phyloP scores from a whole-genome alignment of 2,329 filamentous ascomycete species.

The Madurella fahalii region DNA sequence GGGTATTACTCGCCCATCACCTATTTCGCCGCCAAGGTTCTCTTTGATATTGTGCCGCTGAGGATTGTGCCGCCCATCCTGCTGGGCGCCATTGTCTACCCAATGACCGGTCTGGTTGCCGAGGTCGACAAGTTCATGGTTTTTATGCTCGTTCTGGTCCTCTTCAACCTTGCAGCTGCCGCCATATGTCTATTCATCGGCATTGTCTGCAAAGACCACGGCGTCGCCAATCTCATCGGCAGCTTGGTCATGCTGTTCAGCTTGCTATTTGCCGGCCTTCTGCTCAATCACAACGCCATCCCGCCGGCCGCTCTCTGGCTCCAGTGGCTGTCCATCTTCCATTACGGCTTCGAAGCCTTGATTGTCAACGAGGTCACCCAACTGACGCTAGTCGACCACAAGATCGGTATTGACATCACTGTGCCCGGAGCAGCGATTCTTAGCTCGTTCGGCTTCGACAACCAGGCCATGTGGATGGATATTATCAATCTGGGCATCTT shows the following conservation, averaged over 20 bases:
- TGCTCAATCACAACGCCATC: slow-evolving; percentile 93
- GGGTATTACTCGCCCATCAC: slow-evolving; percentile 93
- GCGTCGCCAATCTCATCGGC: slow-evolving; percentile 89
- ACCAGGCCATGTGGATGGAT: slow-evolving; percentile 79
- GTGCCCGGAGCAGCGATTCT: slow-evolving; percentile 92
- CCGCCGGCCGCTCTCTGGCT: slow-evolving; percentile 83
- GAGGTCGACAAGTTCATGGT: slow-evolving; percentile 80
- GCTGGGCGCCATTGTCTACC: slow-evolving; percentile 93
- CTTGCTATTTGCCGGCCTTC: slow-evolving; percentile 85
- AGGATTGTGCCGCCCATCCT: slow-evolving; percentile 90
- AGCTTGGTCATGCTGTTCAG: slow-evolving; percentile 97
- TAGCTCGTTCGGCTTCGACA: slow-evolving; percentile 92
- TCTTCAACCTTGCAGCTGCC: slow-evolving; percentile 94
- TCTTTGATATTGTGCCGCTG: slow-evolving; percentile 97
- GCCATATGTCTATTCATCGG: slow-evolving; percentile 95
- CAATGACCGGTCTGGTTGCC: slow-evolving; percentile 90
- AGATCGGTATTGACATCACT: slow-evolving; percentile 94
- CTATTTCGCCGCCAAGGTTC: slow-evolving; percentile 92
- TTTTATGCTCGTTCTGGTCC: slow-evolving; percentile 84
- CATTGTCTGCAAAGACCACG: slow-evolving; percentile 85
- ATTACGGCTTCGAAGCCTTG: slow-evolving; percentile 92
- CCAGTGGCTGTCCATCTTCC: slow-evolving; percentile 93
- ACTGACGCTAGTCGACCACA: slow-evolving; percentile 84
- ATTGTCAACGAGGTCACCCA: slow-evolving; percentile 96
- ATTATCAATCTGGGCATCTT: slow-evolving; percentile 78